Percentiles rank a stretch among this genome's conserved stretches.
Evolutionary conservation across 2,329 filamentous ascomycete species (phyloP).

Genomic region (Botrytis fabae): DNA sequence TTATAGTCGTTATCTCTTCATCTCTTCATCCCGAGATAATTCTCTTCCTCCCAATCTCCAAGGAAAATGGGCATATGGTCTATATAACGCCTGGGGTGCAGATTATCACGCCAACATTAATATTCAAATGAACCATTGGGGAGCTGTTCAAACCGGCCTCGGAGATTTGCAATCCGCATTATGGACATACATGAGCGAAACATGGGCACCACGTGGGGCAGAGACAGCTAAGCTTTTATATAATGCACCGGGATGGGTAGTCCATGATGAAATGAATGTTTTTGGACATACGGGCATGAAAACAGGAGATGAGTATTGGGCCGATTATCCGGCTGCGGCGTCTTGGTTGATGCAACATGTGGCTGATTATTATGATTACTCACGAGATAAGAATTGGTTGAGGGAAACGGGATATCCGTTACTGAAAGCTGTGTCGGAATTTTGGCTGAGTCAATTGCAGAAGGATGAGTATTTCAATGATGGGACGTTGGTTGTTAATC

Average conservation of each 20-base stretch:
- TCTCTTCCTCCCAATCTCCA: conserved; percentile 58
- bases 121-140: conserved; percentile 63
- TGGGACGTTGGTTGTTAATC: conserved; percentile 55
- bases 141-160: conserved; percentile 53
- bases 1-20: conserved; percentile 55
- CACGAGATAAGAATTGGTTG: conserved; percentile 50
- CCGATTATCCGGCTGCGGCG: conserved; percentile 47
- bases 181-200: conserved; percentile 55
- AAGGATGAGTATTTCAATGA: conserved; percentile 52
- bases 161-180: conserved; percentile 48
- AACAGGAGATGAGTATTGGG: conserved; percentile 45
- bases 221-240: conserved; percentile 57
- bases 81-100: conserved; percentile 50
- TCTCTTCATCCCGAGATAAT: conserved; percentile 53
- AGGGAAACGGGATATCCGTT: conserved; percentile 52
- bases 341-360: conserved; percentile 64
- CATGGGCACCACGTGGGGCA: conserved; percentile 53
- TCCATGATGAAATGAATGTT: conserved; percentile 59
- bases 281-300: conserved; percentile 58
- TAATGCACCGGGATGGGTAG: conserved; percentile 54
- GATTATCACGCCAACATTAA: conserved; percentile 63
- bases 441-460: conserved; percentile 57
- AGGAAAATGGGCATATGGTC: conserved; percentile 53
- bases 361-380: conserved; percentile 57
- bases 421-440: conserved; percentile 54